These are phyloP conservation scores for Yamadazyma akitaensis DNA, from an alignment of 805 yeast genomes.

Conservation along the genomic window DNA sequence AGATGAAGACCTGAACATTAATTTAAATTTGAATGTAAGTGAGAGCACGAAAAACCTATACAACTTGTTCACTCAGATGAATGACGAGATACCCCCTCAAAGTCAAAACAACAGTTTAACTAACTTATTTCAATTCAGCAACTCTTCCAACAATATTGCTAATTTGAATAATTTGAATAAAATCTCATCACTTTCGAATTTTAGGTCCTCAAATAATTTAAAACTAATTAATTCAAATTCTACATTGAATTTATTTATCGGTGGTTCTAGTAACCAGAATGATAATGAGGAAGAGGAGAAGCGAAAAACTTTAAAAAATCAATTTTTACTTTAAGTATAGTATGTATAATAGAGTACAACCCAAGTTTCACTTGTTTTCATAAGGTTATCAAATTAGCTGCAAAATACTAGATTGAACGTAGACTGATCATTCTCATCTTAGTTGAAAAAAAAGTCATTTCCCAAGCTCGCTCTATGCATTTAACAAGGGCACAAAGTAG, in stretches of 20 bases:
- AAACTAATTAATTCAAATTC: conserved; percentile 11
- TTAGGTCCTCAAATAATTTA: conserved; percentile 12
- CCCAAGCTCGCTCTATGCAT: no score
- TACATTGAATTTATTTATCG: conserved; percentile 14
- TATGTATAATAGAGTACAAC: not conserved
- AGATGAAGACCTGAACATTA: conserved; percentile 12
- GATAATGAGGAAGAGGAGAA: conserved; percentile 10
- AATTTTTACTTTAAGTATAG: conserved; percentile 9
- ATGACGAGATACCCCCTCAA: conserved; percentile 19
- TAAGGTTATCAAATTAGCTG: no score
- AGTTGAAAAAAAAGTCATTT: no score
- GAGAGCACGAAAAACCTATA: conserved; percentile 30
- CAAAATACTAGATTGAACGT: no score
- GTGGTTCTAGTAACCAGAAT: not conserved
- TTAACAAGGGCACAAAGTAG: no score
- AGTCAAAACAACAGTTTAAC: conserved; percentile 18
- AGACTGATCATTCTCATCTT: no score
- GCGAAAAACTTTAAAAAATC: conserved; percentile 9
- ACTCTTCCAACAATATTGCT: conserved; percentile 10
- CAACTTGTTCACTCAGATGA: conserved; percentile 27
- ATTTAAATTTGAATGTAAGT: conserved; percentile 16
- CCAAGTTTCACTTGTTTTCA: not conserved
- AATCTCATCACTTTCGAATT: conserved; percentile 11
- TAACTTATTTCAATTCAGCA: conserved; percentile 23
- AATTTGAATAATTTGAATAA: conserved; percentile 9